Conservation (phyloP, 2,329 filamentous ascomycete species). For the Nannizziopsis barbatae region DNA sequence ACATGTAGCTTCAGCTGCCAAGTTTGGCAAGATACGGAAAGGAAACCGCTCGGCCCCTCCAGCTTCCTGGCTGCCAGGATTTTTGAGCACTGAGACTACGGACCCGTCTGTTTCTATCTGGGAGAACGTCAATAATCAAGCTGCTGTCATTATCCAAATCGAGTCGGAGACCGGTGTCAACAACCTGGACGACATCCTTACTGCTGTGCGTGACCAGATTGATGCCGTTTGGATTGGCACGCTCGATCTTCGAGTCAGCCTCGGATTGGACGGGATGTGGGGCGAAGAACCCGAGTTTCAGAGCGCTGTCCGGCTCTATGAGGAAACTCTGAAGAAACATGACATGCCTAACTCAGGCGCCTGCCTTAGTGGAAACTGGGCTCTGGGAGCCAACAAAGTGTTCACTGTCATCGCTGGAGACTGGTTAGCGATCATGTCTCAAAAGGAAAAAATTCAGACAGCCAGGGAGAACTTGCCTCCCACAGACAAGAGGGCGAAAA, state of each 20-base stretch:
- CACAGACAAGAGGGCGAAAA: too few species aligned
- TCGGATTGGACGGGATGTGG: conserved; percentile 20
- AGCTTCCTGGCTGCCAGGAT: conserved; percentile 31
- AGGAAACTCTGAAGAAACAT: background rate
- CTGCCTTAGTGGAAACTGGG: background rate
- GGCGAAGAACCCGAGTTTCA: background rate
- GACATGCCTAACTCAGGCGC: background rate
- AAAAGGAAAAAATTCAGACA: too few species aligned
- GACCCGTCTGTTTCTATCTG: conserved; percentile 28
- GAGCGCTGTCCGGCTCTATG: background rate
- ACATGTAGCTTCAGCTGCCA: conserved; percentile 35
- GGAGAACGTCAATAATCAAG: conserved; percentile 37
- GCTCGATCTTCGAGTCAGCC: conserved; percentile 37
- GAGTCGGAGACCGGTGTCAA: conserved; percentile 35
- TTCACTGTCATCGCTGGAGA: too few species aligned
- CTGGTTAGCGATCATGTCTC: too few species aligned
- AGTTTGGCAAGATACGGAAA: conserved; percentile 33
- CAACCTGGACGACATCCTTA: conserved; percentile 42
- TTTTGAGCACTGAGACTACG: conserved; percentile 30
- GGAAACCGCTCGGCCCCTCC: conserved; percentile 40
- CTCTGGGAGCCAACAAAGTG: background rate
- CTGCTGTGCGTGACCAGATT: conserved; percentile 35
- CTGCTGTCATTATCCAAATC: conserved; percentile 42
- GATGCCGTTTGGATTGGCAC: conserved; percentile 40
- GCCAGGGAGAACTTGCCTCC: too few species aligned